Evolutionary conservation across 768 basidiomycete species (phyloP).

Genomic region (Fomitopsis pulvina): DNA sequence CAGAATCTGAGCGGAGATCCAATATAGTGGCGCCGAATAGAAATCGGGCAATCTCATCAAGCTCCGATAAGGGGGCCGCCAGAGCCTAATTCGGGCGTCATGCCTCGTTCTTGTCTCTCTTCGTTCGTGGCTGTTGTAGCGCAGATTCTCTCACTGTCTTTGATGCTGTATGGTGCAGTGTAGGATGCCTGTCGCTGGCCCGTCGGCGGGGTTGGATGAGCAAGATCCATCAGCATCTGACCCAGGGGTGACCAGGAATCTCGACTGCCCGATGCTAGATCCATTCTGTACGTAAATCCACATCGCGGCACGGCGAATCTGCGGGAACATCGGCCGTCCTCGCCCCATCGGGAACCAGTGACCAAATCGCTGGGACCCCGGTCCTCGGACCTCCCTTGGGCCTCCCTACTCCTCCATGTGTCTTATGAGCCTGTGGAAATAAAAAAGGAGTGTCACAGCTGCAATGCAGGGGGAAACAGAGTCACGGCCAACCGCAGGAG

Average conservation of each 20-base stretch:
- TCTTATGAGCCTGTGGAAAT: too few relatives aligned
- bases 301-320: slow-evolving; percentile 22
- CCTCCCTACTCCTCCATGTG: not conserved
- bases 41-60: slow-evolving; percentile 1
- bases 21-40: slow-evolving; percentile 13
- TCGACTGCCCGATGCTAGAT: slow-evolving; percentile 24
- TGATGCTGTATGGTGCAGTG: too few relatives aligned
- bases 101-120: too few relatives aligned
- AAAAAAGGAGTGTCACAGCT: too few relatives aligned
- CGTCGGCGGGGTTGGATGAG: not conserved
- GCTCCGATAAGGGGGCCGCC: not conserved
- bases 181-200: too few relatives aligned
- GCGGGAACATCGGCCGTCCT: slow-evolving; percentile 17
- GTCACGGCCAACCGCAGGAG: too few relatives aligned
- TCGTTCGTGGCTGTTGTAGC: too few relatives aligned
- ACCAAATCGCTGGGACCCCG: not conserved
- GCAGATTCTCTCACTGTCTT: too few relatives aligned
- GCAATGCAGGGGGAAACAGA: too few relatives aligned
- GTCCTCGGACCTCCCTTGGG: not conserved
- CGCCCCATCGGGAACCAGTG: slow-evolving; percentile 7
- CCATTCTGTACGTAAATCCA: slow-evolving; percentile 21
- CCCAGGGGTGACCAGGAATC: slow-evolving; percentile 24
- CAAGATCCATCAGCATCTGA: slow-evolving; percentile 25
- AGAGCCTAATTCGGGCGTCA: not conserved
- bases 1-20: slow-evolving; percentile 20